Evolutionary conservation across 164 flowering plant species (phyloP), one percentile per base, ranked within the genome.

Genomic region (Malania oleifera): DNA sequence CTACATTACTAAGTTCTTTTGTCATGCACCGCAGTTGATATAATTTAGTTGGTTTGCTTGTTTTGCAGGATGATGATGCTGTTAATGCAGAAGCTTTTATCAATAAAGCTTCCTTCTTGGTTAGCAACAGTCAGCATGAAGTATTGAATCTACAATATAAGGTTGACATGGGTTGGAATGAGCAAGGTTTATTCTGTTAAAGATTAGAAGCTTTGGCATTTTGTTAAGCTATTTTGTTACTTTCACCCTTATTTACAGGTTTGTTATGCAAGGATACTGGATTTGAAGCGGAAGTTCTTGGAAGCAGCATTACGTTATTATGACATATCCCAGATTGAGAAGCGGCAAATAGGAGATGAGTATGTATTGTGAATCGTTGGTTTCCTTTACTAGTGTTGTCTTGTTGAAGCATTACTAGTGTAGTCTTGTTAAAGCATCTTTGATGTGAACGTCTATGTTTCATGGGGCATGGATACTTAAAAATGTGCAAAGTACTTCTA

Each of bases 251-350:
- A 6, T 65, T 70, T 1, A 40, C 61, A 90, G 99, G 96, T 93
- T 52, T 93, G 99, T 65, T 86, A 90, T 75, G 97, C 99, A 47
- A 83, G 97, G 70, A 88, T 93, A 61, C 72, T 93, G 53, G 99
- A 93, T 78, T 64, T 93, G 48, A 93, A 93, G 70, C 78, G 99
- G 72, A 93, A 88, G 73, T 93, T 93, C 73, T 66, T 93, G 70
- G 97, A 93, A 82, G 99, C 99, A 60, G 99, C 99, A n/a, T 56
- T 93, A 6, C 96, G 96, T 18, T 93, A 93, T 69, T 93, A 93
- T 79, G 91, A 76, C 71, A 90, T 93, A 66, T 93, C 99, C 59
- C 99, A 90, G 57, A 93, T 90, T 68, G 96, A 90, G 75, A 78
- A 88, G 77, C 82, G 96, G 27, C 84, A 90, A 70, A 90, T 93